phyloP scores from a whole-genome alignment of 257 asterid species.

The Salvia miltiorrhiza region DNA sequence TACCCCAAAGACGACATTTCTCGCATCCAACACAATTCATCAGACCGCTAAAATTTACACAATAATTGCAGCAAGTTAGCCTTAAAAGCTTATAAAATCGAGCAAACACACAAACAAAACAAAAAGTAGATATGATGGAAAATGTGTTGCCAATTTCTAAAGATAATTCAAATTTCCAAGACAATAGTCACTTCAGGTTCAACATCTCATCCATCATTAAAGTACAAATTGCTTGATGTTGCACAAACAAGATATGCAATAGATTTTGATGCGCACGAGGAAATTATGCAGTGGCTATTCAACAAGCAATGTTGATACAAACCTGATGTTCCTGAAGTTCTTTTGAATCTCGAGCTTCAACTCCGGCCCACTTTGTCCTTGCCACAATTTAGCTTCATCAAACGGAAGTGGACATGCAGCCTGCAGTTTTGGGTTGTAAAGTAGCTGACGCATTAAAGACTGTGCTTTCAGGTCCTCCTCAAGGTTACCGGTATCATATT shows the following conservation, averaged over 20 bases:
- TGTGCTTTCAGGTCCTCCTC: constrained; percentile 83
- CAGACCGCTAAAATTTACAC: constrained; percentile 55
- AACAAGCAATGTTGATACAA: constrained; percentile 8
- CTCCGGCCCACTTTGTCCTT: constrained; percentile 95
- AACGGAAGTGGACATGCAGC: constrained; percentile 90
- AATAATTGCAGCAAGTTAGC: constrained; percentile 7
- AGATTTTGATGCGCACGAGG: neutral
- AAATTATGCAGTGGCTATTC: neutral
- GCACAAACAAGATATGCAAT: neutral
- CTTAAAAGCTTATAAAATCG: neutral
- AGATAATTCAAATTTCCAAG: no score
- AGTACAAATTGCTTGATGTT: neutral
- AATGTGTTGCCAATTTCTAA: no score
- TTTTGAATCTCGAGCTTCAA: constrained; percentile 79
- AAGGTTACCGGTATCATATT: constrained; percentile 70
- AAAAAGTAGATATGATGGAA: no score
- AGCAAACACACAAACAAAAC: neutral
- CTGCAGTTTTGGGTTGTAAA: constrained; percentile 77
- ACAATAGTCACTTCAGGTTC: constrained; percentile 1
- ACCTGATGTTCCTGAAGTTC: constrained; percentile 92
- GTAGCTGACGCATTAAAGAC: constrained; percentile 68
- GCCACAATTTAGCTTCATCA: constrained; percentile 95
- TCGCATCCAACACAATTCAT: constrained; percentile 98
- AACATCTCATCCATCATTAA: constrained; percentile 12
- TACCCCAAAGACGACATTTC: constrained; percentile 97